phyloP scores from a whole-genome alignment of 495 filamentous ascomycete genomes.

The Neurospora intermedia region DNA sequence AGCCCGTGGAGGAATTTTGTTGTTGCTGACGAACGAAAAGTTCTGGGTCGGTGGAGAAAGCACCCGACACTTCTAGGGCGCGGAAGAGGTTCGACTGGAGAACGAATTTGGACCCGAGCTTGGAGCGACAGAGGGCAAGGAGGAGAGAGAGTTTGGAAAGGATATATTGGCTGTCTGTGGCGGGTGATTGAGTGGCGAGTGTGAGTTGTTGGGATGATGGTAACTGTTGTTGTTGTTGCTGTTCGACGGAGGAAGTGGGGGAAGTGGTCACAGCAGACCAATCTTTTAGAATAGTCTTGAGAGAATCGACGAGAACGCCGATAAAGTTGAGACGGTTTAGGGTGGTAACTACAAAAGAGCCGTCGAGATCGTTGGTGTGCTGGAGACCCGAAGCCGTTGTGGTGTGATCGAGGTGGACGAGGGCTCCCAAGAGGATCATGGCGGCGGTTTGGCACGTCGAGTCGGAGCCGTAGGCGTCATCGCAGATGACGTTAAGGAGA shows the following conservation, averaged over 20 bases:
- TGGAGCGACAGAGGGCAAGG: slow-evolving; percentile 71
- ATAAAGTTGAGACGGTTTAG: slow-evolving; percentile 83
- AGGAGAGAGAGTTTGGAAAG: slow-evolving; percentile 73
- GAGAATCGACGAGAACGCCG: slow-evolving; percentile 72
- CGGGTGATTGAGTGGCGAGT: slow-evolving; percentile 8
- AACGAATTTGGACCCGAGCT: slow-evolving; percentile 66
- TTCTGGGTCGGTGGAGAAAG: slow-evolving; percentile 90
- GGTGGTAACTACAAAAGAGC: slow-evolving; percentile 60
- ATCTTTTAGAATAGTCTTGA: slow-evolving; percentile 61
- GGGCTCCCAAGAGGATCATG: slow-evolving; percentile 59
- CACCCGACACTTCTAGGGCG: slow-evolving; percentile 60
- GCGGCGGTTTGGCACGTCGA: slow-evolving; percentile 72
- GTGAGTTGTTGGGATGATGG: neutral
- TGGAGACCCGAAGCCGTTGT: neutral
- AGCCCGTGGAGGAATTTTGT: neutral
- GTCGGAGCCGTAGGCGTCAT: slow-evolving; percentile 84
- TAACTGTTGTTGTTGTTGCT: neutral
- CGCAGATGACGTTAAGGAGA: slow-evolving; percentile 76
- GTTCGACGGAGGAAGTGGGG: neutral
- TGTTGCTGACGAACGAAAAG: slow-evolving; percentile 25
- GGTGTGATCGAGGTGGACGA: slow-evolving; percentile 53
- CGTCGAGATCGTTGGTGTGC: slow-evolving; percentile 35
- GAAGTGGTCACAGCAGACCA: slow-evolving; percentile 23
- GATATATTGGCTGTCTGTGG: slow-evolving; percentile 43
- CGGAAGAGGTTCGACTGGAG: slow-evolving; percentile 85